Evolutionary conservation across 2,329 filamentous ascomycete species (phyloP), one percentile per base, ranked within the genome.

Genomic region (Seiridium unicorne): DNA sequence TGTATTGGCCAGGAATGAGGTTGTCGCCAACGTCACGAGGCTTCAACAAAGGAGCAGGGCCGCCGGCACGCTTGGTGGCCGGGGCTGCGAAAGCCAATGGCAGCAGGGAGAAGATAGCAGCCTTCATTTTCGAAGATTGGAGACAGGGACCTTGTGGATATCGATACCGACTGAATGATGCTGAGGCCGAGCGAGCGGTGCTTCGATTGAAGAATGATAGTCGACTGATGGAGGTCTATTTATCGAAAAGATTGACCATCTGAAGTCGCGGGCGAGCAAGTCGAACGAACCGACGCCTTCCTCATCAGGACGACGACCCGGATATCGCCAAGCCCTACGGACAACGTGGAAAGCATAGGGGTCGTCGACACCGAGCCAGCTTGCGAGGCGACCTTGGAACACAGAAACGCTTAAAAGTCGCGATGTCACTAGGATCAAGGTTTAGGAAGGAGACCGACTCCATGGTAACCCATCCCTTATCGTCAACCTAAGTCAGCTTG

Each of bases 1-100:
- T 79, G 64, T 77, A 79, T 61, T 71, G 74, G 60, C 68, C 69
- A 32, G 68, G 56, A 46, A 73, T 63, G 31, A 70, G 57, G 46
- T 61, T 60, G 26, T 53, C 55, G 5, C 49, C 61, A 34, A 42
- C 11, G 38, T 38, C 61, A 6, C 60, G 60, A 49, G 62, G 57
- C 36, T 31, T 48, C 47, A 65, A 53, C 18, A 65, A 44, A 8
- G 60, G 60, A 26, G 63, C 63, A 34, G 62, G 63, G 44, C 60
- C 60, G 26, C 60, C 60, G 26, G 55, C 60, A 7, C 60, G 60
- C 60, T 62, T 57, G 35, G 57, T 56, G 40, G 63, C 60, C 44
- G 63, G 63, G 46, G 60, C 63, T 51, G 62, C 63, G 46, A 63
- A 26, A 13, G 59, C 63, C 57, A 65, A 46, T 44, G 63, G 63